Evolutionary conservation across 148 eudicot genomes (phyloP), one percentile per base, ranked within the genome.

Genomic region (Nepenthes gracilis): DNA sequence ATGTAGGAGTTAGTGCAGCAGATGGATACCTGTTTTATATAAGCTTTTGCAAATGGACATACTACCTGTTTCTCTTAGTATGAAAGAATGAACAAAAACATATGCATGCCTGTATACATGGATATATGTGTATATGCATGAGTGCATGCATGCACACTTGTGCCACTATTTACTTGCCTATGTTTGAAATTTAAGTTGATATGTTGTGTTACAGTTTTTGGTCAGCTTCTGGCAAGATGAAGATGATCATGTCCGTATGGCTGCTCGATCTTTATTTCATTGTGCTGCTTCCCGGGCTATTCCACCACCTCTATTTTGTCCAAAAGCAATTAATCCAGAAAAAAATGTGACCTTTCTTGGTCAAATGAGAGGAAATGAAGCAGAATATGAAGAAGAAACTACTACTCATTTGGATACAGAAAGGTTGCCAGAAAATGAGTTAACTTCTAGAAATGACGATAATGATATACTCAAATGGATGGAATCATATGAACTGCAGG

Each of bases 191-290:
- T 49, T 49, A 5, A 5, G 53, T 49, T 12, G 2, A 11, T 61
- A 34, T 45, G 56, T 65, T 57, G 62, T 57, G 60, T 57, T 72
- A 33, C 90, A 94, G 99, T 81, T 94, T 68, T 62, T 94, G 66
- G 95, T 81, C 58, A 94, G 97, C 71, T 89, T 89, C 70, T 94
- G 99, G 99, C 99, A 89, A 81, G 82, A 86, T 73, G 84, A 86
- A 81, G 82, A 83, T 70, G 95, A 89, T 67, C 96, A 86, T 72
- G 88, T 94, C 51, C 83, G 90, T 47, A 81, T 94, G 97, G 95
- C 99, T 64, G 95, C 99, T 54, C 83, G 92, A 37, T 79, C 99
- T 47, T 62, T 94, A 62, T 94, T 94, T 70, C 99, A 94, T 61
- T 94, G 99, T 77, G 84, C 99, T 76, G 97, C 99, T 67, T 83